Evolutionary conservation across 805 yeast species (phyloP), one percentile per base, ranked within the genome.

Genomic region (Lachancea nothofagi): DNA sequence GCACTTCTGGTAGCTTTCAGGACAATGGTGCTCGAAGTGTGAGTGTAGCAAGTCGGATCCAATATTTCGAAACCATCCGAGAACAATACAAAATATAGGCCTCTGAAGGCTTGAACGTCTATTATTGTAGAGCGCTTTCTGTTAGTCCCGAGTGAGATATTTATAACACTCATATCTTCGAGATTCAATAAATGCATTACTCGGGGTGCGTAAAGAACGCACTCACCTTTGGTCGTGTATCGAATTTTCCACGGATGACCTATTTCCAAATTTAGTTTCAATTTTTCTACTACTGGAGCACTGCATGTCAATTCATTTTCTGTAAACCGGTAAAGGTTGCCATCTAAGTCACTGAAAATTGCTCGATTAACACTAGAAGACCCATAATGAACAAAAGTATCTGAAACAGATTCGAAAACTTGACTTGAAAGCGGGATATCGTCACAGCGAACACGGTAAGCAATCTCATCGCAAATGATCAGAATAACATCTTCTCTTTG

Each of bases 1-100:
- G 30, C 24, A 17, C 46, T 49, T 34, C 56, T 50, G 3, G 62
- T 53, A 6, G 58, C 50, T 25, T 47, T 49, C 14, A 57, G 36
- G 9, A 57, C 33, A 33, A 44, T 51, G 34, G 53, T 51, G 13
- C 50, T 43, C 15, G 40, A 41, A 13, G 51, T 51, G 41, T 48
- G 41, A 2, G 61, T 50, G 13, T 38, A 40, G 28, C 52, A 57
- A 2, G 49, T 42, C n/a, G 47, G 40, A 5, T 49, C 47, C 15
- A 42, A 41, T 9, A 58, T 40, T 31, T 47, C 44, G 6, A 59
- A 21, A 4, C 61, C 59, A 32, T 46, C 48, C n/a, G 46, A 36
- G 33, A 41, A 53, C 14, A 53, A 35, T 6, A 59, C 37, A 29
- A 50, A 55, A 9, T 52, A 27, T 7, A 33, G 38, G 3, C 33